Evolutionary conservation across 2,329 filamentous ascomycete genomes (phyloP).

Genomic region (Calonectria pseudoturangicola): DNA sequence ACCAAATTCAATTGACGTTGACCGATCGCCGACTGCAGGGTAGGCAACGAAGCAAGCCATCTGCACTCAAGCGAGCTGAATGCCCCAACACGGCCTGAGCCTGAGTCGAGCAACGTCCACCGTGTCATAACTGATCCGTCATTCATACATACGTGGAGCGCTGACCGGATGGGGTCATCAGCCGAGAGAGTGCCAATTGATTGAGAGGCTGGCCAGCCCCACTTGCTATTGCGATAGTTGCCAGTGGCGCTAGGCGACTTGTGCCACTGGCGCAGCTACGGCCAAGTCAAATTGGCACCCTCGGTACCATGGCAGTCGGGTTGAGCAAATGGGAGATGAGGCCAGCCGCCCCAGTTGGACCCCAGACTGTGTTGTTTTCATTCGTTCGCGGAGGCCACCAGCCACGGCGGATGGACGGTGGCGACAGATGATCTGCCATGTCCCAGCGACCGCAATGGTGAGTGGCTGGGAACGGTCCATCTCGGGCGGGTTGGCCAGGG

Average conservation of each 20-base stretch:
- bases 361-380: constrained; percentile 41
- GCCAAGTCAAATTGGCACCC: constrained; percentile 42
- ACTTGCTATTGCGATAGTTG: constrained; percentile 50
- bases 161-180: constrained; percentile 17
- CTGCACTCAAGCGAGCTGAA: constrained; percentile 33
- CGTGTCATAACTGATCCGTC: constrained; percentile 26
- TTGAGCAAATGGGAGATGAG: constrained; percentile 41
- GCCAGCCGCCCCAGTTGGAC: constrained; percentile 32
- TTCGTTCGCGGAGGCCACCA: constrained; percentile 46
- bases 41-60: constrained; percentile 36
- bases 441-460: constrained; percentile 37
- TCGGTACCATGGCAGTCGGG: constrained; percentile 35
- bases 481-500: constrained; percentile 41
- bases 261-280: constrained; percentile 43
- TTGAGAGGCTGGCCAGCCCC: constrained; percentile 40
- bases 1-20: constrained; percentile 20
- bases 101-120: constrained; percentile 16
- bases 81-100: constrained; percentile 33
- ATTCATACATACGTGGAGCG: constrained; percentile 24
- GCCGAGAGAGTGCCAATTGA: constrained; percentile 35
- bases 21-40: constrained; percentile 24
- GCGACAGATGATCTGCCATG: constrained; percentile 47
- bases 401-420: constrained; percentile 43
- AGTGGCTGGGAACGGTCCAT: constrained; percentile 45
- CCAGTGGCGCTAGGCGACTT: constrained; percentile 45